These are phyloP conservation scores for Penicillium brevicompactum DNA, from an alignment of 2,329 filamentous ascomycete species.

Conservation along the genomic window DNA sequence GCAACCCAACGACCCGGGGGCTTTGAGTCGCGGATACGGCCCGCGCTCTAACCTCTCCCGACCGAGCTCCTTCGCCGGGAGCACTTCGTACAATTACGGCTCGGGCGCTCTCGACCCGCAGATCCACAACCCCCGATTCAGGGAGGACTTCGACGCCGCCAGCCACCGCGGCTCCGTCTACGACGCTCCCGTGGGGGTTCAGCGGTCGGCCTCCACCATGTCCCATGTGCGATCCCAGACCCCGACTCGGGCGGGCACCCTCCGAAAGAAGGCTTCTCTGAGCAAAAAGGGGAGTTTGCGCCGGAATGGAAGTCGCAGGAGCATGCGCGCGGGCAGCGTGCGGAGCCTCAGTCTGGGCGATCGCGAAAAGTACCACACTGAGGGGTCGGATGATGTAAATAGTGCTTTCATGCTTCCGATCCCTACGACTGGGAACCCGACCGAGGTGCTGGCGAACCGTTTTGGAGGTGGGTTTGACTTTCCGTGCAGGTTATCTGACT, in stretches of 20 bases:
- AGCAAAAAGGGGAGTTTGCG: slow-evolving; percentile 73
- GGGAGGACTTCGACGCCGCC: slow-evolving; percentile 40
- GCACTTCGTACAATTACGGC: slow-evolving; percentile 38
- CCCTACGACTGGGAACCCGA: slow-evolving; percentile 82
- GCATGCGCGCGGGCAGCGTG: slow-evolving; percentile 83
- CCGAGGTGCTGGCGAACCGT: slow-evolving; percentile 79
- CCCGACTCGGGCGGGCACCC: slow-evolving; percentile 65
- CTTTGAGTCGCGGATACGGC: slow-evolving; percentile 37
- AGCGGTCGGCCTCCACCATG: slow-evolving; percentile 45
- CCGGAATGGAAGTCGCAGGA: slow-evolving; percentile 77
- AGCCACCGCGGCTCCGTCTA: slow-evolving; percentile 39
- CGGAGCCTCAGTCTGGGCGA: slow-evolving; percentile 75
- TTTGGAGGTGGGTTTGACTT: slow-evolving; percentile 70
- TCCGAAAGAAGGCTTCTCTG: slow-evolving; percentile 86
- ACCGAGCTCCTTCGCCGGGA: slow-evolving; percentile 44
- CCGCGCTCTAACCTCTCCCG: slow-evolving; percentile 36
- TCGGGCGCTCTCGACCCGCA: slow-evolving; percentile 35
- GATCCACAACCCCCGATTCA: slow-evolving; percentile 40
- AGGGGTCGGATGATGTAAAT: slow-evolving; percentile 64
- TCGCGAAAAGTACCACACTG: slow-evolving; percentile 49
- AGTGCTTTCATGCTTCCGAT: slow-evolving; percentile 90
- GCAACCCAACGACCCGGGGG: slow-evolving; percentile 30
- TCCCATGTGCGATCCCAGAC: slow-evolving; percentile 44
- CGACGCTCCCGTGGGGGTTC: slow-evolving; percentile 35
- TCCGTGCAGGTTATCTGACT: background rate